These are phyloP conservation scores for Penicillium polonicum DNA, from an alignment of 2,329 filamentous ascomycete species.

Conservation along the genomic window DNA sequence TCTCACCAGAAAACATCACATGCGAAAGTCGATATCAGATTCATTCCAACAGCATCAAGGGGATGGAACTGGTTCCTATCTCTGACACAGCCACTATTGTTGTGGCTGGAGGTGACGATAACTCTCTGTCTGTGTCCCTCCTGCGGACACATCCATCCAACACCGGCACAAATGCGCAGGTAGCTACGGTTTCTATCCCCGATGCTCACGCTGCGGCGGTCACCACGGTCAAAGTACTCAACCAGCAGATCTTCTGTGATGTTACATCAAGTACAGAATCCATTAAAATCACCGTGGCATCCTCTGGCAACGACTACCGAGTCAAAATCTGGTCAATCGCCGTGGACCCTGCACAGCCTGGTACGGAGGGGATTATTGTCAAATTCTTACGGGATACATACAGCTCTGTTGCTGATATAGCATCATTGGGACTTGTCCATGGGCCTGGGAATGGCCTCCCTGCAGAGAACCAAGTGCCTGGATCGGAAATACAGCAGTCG, in stretches of 20 bases:
- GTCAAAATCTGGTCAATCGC: constrained; percentile 45
- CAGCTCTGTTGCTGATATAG: constrained; percentile 57
- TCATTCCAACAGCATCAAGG: constrained; percentile 81
- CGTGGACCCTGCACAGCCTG: constrained; percentile 26
- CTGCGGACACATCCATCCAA: constrained; percentile 25
- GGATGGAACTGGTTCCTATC: constrained; percentile 38
- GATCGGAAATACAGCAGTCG: not conserved
- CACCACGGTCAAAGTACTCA: constrained; percentile 40
- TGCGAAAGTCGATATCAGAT: constrained; percentile 50
- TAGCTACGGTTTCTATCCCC: constrained; percentile 38
- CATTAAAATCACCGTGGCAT: constrained; percentile 30
- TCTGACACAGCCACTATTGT: constrained; percentile 50
- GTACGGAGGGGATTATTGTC: constrained; percentile 25
- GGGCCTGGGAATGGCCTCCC: constrained; percentile 10
- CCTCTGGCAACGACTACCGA: constrained; percentile 49
- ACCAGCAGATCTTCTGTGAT: constrained; percentile 2
- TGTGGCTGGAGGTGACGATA: constrained; percentile 84
- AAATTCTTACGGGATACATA: constrained; percentile 33
- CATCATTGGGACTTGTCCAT: constrained; percentile 47
- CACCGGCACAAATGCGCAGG: constrained; percentile 13
- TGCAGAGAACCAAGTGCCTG: not conserved
- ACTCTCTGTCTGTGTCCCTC: constrained; percentile 65
- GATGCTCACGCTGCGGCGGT: constrained; percentile 48
- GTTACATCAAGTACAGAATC: constrained; percentile 1
- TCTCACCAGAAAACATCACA: constrained; percentile 21